Conservation (phyloP, 2,329 filamentous ascomycete species). For the Ilyonectria robusta region DNA sequence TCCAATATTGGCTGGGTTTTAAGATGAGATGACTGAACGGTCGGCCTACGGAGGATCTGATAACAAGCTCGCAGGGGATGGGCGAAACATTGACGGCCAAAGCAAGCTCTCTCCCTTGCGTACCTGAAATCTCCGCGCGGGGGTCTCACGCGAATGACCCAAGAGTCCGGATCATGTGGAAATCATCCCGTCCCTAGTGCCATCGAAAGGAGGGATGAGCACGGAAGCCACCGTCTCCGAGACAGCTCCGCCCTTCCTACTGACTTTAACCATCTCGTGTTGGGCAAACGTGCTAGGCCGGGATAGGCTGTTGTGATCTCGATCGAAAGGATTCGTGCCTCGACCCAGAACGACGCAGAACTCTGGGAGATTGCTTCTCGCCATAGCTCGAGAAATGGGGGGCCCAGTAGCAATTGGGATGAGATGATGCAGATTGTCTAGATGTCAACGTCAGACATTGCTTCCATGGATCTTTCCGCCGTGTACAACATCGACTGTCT, state of each 20-base stretch:
- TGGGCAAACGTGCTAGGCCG: not conserved
- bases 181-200: not conserved
- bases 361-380: not conserved
- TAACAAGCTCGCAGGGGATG: not conserved
- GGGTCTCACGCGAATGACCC: not conserved
- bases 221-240: slow-evolving; percentile 5
- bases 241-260: not conserved
- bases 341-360: not conserved
- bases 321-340: not conserved
- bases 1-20: not conserved
- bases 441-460: not conserved
- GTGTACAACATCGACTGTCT: not conserved
- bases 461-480: not conserved
- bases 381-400: too few species aligned
- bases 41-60: not conserved
- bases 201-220: not conserved
- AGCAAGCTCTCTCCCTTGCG: not conserved
- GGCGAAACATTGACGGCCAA: not conserved
- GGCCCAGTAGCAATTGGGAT: not conserved
- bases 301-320: not conserved
- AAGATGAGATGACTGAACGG: not conserved
- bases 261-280: not conserved
- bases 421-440: not conserved
- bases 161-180: slow-evolving; percentile 1
- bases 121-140: not conserved